These are phyloP conservation scores for Crithidia bombi DNA, from an alignment of 208 protist species.

Conservation along the genomic window DNA sequence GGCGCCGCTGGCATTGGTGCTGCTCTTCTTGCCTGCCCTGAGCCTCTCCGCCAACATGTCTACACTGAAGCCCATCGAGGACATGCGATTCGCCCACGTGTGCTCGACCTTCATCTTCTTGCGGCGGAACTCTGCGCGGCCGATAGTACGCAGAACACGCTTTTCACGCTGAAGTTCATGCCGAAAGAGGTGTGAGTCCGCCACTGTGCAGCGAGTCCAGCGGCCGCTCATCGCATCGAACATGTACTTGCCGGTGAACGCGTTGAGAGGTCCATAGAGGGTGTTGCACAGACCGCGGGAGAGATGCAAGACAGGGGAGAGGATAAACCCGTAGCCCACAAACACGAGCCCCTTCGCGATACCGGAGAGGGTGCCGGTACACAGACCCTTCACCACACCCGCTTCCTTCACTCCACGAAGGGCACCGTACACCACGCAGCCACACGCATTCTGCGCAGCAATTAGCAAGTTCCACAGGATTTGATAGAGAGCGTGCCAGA, in stretches of 20 bases:
- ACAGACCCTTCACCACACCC: slow-evolving; percentile 26
- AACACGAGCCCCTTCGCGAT: slow-evolving; percentile 38
- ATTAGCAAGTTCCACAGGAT: slow-evolving; percentile 70
- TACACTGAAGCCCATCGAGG: slow-evolving; percentile 80
- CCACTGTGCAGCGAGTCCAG: slow-evolving; percentile 67
- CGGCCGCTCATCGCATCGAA: slow-evolving; percentile 79
- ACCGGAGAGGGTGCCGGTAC: slow-evolving; percentile 26
- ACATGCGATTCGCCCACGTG: slow-evolving; percentile 62
- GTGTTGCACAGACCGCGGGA: slow-evolving; percentile 65
- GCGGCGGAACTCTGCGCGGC: slow-evolving; percentile 75
- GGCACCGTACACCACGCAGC: slow-evolving; percentile 52
- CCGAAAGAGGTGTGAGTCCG: slow-evolving; percentile 44
- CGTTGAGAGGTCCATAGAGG: slow-evolving; percentile 67
- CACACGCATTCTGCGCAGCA: slow-evolving; percentile 59
- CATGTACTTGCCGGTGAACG: slow-evolving; percentile 59
- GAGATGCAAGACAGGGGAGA: slow-evolving; percentile 78
- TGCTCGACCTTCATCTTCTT: slow-evolving; percentile 65
- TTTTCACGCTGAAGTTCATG: slow-evolving; percentile 69
- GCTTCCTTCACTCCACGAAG: slow-evolving; percentile 40
- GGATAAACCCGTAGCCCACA: slow-evolving; percentile 63
- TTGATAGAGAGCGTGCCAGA: slow-evolving; percentile 62
- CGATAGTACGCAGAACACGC: slow-evolving; percentile 71
- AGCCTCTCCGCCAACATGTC: slow-evolving; percentile 55
- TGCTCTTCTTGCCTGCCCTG: slow-evolving; percentile 17
- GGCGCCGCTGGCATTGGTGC: neutral